phyloP scores from a whole-genome alignment of 1,284 basidiomycete genomes.

The Ustilago sp. region DNA sequence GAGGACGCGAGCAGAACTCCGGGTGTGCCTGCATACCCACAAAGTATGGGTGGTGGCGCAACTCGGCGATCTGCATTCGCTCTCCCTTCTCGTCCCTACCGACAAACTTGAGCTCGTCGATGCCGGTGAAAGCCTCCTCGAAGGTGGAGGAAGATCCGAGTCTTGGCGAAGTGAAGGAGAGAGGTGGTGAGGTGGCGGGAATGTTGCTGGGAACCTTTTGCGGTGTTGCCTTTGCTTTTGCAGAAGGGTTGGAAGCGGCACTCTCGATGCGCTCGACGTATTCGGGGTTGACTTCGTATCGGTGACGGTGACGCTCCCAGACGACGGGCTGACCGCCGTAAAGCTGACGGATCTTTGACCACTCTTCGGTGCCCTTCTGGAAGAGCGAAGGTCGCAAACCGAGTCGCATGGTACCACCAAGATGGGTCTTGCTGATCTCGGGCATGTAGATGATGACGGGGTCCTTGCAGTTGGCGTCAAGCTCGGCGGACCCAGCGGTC shows the following conservation, averaged over 20 bases:
- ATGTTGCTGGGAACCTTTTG: conserved; percentile 38
- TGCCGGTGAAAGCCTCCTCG: conserved; percentile 13
- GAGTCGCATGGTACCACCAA: conserved; percentile 98
- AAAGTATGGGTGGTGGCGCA: conserved; percentile 91
- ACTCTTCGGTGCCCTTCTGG: conserved; percentile 73
- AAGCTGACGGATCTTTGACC: conserved; percentile 77
- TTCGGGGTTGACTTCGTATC: conserved; percentile 95
- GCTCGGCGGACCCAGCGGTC: conserved; percentile 91
- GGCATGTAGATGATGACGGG: conserved; percentile 98
- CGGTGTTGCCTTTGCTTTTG: conserved; percentile 27
- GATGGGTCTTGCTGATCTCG: conserved; percentile 95
- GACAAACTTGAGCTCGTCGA: conserved; percentile 74
- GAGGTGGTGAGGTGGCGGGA: conserved; percentile 40
- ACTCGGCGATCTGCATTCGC: conserved; percentile 96
- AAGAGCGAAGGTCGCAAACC: conserved; percentile 95
- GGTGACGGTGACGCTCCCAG: conserved; percentile 97
- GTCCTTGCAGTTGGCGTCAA: conserved; percentile 75
- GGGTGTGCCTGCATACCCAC: conserved; percentile 96
- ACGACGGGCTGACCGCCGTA: conserved; percentile 87
- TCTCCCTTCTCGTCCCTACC: conserved; percentile 96
- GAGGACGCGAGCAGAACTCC: conserved; percentile 97
- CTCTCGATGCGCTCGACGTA: conserved; percentile 80
- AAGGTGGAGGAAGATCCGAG: conserved; percentile 24
- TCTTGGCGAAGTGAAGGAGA: conserved; percentile 37
- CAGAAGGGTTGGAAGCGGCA: conserved; percentile 56